A percentile compares a stretch with the other conserved stretches of the same genome.
These are phyloP conservation scores for Neurospora tetraspora DNA, from an alignment of 495 filamentous ascomycete species.

Conservation along the genomic window DNA sequence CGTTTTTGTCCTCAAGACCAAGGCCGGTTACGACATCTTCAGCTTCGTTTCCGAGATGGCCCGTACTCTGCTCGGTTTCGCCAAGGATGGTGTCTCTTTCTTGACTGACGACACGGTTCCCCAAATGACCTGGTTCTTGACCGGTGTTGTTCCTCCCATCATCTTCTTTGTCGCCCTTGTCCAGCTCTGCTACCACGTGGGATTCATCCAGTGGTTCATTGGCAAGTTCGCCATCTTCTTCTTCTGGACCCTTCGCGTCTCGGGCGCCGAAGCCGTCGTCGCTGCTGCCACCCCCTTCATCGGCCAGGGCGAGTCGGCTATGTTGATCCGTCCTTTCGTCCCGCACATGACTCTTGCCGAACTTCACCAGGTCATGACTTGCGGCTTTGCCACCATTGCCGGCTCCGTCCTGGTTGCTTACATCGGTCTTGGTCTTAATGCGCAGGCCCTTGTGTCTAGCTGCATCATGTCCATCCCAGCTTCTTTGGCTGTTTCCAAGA, in stretches of 20 bases:
- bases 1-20: constrained; percentile 73
- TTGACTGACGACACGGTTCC: constrained; percentile 45
- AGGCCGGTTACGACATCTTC: constrained; percentile 77
- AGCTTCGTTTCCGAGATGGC: constrained; percentile 69
- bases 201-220: constrained; percentile 79
- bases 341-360: constrained; percentile 73
- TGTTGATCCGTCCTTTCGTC: constrained; percentile 83
- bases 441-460: constrained; percentile 80
- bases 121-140: constrained; percentile 53
- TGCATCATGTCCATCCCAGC: constrained; percentile 91
- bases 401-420: constrained; percentile 75
- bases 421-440: constrained; percentile 67
- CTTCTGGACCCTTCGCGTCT: constrained; percentile 83
- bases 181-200: constrained; percentile 69
- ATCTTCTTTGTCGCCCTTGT: constrained; percentile 89
- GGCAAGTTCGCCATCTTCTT: constrained; percentile 79
- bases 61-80: constrained; percentile 59
- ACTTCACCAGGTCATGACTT: constrained; percentile 84
- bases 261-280: constrained; percentile 86
- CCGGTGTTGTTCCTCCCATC: constrained; percentile 66
- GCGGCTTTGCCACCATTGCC: constrained; percentile 52
- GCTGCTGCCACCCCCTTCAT: constrained; percentile 92
- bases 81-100: constrained; percentile 59
- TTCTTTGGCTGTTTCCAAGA: constrained; percentile 74
- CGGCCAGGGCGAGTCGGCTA: constrained; percentile 85